Evolutionary conservation across 352 stramenopile genomes (phyloP).

Genomic region (Pythium guiyangense): DNA sequence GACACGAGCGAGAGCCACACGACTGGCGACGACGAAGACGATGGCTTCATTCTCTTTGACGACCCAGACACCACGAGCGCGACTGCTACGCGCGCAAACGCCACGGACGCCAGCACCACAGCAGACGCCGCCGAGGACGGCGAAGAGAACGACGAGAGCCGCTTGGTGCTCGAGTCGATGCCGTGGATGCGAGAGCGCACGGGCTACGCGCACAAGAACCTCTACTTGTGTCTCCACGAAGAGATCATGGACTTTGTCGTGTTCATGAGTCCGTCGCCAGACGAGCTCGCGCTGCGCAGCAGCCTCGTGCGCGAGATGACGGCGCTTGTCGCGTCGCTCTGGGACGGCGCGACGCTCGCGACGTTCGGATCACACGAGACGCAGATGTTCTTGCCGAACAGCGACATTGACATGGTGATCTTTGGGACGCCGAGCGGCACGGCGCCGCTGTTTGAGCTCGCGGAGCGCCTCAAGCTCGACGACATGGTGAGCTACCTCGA

Average conservation of each 20-base stretch:
- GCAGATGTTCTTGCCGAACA: conserved; percentile 89
- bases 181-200: conserved; percentile 67
- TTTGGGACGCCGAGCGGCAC: conserved; percentile 62
- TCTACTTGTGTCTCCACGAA: conserved; percentile 91
- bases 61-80: conserved; percentile 6
- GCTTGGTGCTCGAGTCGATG: conserved; percentile 38
- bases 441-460: conserved; percentile 46
- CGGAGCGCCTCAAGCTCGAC: conserved; percentile 45
- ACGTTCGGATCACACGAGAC: conserved; percentile 93
- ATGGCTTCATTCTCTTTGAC: conserved; percentile 53
- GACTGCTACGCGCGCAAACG: neutral
- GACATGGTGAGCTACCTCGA: conserved; percentile 90
- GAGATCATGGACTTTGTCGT: conserved; percentile 95
- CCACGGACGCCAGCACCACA: neutral
- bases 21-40: conserved; percentile 18
- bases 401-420: conserved; percentile 94
- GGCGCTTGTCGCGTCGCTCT: conserved; percentile 47
- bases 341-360: conserved; percentile 61
- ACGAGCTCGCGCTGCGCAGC: conserved; percentile 70
- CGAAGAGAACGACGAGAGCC: conserved; percentile 20
- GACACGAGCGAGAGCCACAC: conserved; percentile 15
- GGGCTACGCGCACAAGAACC: conserved; percentile 56
- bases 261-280: conserved; percentile 82
- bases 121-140: conserved; percentile 18
- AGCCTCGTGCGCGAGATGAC: conserved; percentile 76